phyloP scores from a whole-genome alignment of 139 green algal genomes.

The Zygnema circumcarinatum region DNA sequence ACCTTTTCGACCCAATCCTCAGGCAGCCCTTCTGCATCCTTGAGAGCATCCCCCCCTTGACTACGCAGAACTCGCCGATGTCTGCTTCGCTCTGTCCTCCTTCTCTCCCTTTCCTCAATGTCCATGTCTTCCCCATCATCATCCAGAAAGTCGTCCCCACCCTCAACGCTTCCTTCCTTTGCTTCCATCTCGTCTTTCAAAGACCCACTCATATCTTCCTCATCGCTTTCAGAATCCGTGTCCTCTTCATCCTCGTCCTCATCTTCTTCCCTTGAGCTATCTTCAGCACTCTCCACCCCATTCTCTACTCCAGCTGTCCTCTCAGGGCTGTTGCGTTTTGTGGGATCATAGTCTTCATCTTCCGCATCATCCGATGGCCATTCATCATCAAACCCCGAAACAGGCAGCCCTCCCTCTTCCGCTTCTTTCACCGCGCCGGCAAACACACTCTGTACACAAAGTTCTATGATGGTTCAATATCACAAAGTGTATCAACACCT shows the following conservation, averaged over 20 bases:
- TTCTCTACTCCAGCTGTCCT: background rate
- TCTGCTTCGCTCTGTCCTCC: background rate
- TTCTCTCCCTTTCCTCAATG: background rate
- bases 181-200: background rate
- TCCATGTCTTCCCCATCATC: background rate
- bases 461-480: too few species aligned
- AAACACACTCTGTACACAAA: background rate
- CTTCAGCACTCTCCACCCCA: background rate
- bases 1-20: background rate
- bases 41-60: background rate
- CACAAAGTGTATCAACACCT: background rate
- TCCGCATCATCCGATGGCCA: constrained; percentile 4
- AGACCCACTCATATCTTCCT: too few species aligned
- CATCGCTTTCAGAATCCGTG: background rate
- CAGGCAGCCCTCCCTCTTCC: background rate
- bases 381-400: background rate
- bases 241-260: constrained; percentile 14
- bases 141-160: background rate
- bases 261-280: background rate
- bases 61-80: background rate
- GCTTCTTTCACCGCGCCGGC: background rate
- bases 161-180: background rate
- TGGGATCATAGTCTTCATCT: constrained; percentile 1
- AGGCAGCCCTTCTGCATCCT: background rate
- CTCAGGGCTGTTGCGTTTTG: background rate